Percentiles rank a stretch among this genome's conserved stretches.
Conservation (phyloP, 805 yeast species). For the Teunomyces gatunensis region DNA sequence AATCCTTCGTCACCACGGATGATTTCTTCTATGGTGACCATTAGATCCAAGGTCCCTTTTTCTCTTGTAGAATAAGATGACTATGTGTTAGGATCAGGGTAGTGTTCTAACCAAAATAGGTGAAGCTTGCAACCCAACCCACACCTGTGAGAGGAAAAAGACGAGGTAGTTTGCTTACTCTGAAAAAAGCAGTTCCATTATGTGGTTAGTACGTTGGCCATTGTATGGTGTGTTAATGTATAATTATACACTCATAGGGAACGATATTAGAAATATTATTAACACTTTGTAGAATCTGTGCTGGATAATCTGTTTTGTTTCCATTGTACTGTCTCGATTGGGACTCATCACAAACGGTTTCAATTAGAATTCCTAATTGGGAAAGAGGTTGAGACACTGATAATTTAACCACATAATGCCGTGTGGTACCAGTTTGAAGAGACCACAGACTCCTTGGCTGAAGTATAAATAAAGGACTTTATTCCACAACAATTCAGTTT, state of each 20-base stretch:
- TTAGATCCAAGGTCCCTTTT: background rate
- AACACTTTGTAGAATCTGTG: no score
- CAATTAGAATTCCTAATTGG: constrained; percentile 1
- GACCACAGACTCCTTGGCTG: no score
- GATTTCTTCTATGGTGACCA: constrained; percentile 1
- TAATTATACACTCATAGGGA: background rate
- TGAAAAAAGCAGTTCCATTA: no score
- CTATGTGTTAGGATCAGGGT: no score
- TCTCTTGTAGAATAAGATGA: background rate
- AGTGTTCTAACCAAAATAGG: no score
- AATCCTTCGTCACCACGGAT: constrained; percentile 19
- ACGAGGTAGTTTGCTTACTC: no score
- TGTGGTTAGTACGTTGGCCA: constrained; percentile 21
- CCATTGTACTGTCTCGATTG: background rate
- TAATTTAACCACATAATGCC: no score
- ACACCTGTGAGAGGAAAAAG: no score
- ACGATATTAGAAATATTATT: background rate
- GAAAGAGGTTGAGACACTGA: background rate
- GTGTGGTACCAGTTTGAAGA: no score
- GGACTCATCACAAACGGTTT: background rate
- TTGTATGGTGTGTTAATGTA: constrained; percentile 35
- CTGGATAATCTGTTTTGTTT: background rate
- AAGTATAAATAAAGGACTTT: background rate
- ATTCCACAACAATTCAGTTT: background rate
- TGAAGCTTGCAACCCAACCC: no score